Percentiles rank a stretch among this genome's conserved stretches.
Conservation (phyloP, 345 rosid species). For the Lepidium aucheri region DNA sequence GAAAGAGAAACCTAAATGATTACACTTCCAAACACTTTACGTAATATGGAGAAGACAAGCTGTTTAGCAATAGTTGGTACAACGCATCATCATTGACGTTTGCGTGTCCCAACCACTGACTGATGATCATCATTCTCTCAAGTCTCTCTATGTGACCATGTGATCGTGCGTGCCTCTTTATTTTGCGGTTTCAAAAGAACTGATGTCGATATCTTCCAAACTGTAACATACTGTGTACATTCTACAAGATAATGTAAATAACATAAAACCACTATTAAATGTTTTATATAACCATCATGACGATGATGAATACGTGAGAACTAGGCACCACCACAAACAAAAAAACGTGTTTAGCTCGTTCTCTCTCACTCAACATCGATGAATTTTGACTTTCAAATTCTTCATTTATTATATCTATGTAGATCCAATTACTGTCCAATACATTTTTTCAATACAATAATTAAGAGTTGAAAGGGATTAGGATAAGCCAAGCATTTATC, state of each 20-base stretch:
- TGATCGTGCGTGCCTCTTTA: slow-evolving; percentile 18
- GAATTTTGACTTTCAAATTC: slow-evolving; percentile 2
- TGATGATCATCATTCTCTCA: neutral
- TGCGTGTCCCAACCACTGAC: slow-evolving; percentile 21
- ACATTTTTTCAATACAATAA: neutral
- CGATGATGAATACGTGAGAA: slow-evolving; percentile 1
- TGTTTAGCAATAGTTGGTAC: neutral
- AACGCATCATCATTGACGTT: slow-evolving; percentile 2
- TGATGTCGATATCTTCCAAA: neutral
- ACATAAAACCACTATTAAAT: neutral
- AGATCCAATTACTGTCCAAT: neutral
- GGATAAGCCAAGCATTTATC: slow-evolving; percentile 9
- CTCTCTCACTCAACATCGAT: neutral
- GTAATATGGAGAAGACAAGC: neutral
- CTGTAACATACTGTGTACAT: neutral
- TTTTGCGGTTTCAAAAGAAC: neutral
- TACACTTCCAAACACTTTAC: neutral
- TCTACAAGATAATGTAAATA: neutral
- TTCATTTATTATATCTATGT: neutral
- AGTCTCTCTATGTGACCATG: neutral
- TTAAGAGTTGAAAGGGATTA: neutral
- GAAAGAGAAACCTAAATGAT: neutral
- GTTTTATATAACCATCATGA: neutral
- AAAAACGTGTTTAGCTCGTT: slow-evolving; percentile 15
- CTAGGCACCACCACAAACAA: no score